Percentiles rank a stretch among this genome's conserved stretches.
Conservation (phyloP, 1,139 yeast species). For the Debaryomyces fabryi region DNA sequence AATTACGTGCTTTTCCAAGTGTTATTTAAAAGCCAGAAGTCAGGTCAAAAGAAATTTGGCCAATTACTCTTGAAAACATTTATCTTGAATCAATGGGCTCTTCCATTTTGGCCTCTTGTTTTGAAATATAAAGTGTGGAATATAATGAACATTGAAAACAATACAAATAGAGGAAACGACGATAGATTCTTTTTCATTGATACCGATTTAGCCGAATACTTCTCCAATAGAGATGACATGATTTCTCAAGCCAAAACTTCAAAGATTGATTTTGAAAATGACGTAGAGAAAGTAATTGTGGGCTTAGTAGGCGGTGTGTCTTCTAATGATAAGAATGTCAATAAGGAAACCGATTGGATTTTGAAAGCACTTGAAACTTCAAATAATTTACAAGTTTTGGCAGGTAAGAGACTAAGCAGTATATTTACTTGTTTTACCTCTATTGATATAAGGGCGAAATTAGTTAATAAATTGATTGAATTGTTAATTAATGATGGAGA, state of each 20-base stretch:
- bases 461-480: slow-evolving; percentile 66
- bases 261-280: slow-evolving; percentile 49
- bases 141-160: slow-evolving; percentile 28
- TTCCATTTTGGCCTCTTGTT: slow-evolving; percentile 32
- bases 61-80: slow-evolving; percentile 40
- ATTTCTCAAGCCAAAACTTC: slow-evolving; percentile 45
- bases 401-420: slow-evolving; percentile 53
- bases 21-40: slow-evolving; percentile 32
- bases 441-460: slow-evolving; percentile 55
- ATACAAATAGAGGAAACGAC: slow-evolving; percentile 24
- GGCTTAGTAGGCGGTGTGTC: slow-evolving; percentile 52
- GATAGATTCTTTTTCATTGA: slow-evolving; percentile 36
- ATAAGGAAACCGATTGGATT: slow-evolving; percentile 62
- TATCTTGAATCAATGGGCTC: slow-evolving; percentile 48
- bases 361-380: slow-evolving; percentile 46
- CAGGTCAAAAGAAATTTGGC: slow-evolving; percentile 42
- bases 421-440: slow-evolving; percentile 58
- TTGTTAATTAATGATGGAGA: slow-evolving; percentile 39
- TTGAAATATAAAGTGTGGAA: slow-evolving; percentile 40
- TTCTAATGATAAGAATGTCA: slow-evolving; percentile 50
- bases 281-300: slow-evolving; percentile 58
- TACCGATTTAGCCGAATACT: slow-evolving; percentile 31
- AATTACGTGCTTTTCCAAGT: slow-evolving; percentile 28
- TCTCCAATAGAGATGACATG: slow-evolving; percentile 45
- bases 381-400: slow-evolving; percentile 50